Base-by-base conservation (phyloP, 257 asterid species). In the Gentiana dahurica region DNA sequence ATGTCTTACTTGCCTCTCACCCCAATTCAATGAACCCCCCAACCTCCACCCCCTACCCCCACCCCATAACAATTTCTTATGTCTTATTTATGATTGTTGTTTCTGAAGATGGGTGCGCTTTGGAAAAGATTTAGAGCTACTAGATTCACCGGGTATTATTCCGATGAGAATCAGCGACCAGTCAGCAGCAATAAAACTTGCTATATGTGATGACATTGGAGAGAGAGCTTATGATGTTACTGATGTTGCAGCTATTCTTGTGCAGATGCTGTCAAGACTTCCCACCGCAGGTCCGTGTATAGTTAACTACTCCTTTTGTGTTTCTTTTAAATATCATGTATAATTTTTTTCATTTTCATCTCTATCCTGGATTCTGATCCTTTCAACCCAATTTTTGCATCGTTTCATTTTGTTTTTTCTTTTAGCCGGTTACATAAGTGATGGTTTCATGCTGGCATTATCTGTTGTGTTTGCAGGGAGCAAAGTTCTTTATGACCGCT, bases 101-200 rank as follows among this genome's bases (percentile, higher is more conserved):
- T 73, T 58, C 65, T 50, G 52, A 77, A 91, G 97, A 78, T 92
- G 98, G 97, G 84, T 88, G 60, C 94, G 85, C 34, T 91, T 92
- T 39, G 95, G 97, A 57, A 80, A 61, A 34, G 98, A 85, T 69
- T 68, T 88, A 49, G 97, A 87, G 75, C 65, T 92, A 73, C 76
- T 88, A 58, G 98, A 92, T 74, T 87, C 98, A 49, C 97, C 98
- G 50, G 97, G 98, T n/a, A 78, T 92, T 59, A 80, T 87, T 68
- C 97, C 97, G 45, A 92, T 92, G 98, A 83, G 97, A 72, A 84
- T 84, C 63, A 83, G 81, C 49, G 96, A 90, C 71, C 97, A 87
- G 59, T 67, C 95, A 61, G 88, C 95, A 64, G 96, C 96, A 48
- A 71, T 90, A 51, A 90, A 90, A 72, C 96, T 90, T 54, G 96